Percentiles rank a stretch among this genome's conserved stretches.
phyloP scores from a whole-genome alignment of 495 filamentous ascomycete species.

The Podospora tetraspora region DNA sequence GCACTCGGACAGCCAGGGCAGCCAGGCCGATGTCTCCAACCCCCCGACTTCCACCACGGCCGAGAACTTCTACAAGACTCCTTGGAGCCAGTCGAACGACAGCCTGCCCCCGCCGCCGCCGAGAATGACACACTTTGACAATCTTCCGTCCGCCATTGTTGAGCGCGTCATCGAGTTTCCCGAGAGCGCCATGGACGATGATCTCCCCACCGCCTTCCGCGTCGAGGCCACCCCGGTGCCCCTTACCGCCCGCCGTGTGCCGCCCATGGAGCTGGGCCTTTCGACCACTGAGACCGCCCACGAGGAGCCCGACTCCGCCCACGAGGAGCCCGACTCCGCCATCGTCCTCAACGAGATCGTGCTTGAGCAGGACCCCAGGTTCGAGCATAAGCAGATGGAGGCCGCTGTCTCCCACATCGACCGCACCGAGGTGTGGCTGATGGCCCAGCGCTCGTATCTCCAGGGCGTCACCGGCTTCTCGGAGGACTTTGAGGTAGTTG shows the following conservation, averaged over 20 bases:
- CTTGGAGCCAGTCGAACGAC: constrained; percentile 51
- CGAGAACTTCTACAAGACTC: constrained; percentile 76
- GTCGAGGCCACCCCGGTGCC: constrained; percentile 31
- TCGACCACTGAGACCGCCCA: constrained; percentile 33
- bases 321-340: constrained; percentile 32
- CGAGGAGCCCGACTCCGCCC: constrained; percentile 32
- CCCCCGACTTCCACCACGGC: constrained; percentile 73
- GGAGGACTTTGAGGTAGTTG: constrained; percentile 25
- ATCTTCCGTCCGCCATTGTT: constrained; percentile 44
- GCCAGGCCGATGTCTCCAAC: constrained; percentile 38
- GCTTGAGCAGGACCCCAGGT: constrained; percentile 65
- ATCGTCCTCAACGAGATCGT: constrained; percentile 49
- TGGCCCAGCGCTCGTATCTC: constrained; percentile 72
- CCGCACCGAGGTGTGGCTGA: constrained; percentile 76
- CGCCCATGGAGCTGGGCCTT: constrained; percentile 11
- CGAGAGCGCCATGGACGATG: constrained; percentile 42
- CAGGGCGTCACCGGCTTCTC: constrained; percentile 59
- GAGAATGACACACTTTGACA: constrained; percentile 30
- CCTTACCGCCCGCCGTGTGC: constrained; percentile 26
- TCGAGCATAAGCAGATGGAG: constrained; percentile 60
- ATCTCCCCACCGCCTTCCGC: constrained; percentile 61
- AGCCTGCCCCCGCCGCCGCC: constrained; percentile 30
- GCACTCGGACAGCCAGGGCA: constrained; percentile 47
- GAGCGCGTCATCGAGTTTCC: constrained; percentile 64
- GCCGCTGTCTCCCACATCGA: constrained; percentile 63